Conservation (phyloP, 345 rosid species). For the Cardamine resedifolia region DNA sequence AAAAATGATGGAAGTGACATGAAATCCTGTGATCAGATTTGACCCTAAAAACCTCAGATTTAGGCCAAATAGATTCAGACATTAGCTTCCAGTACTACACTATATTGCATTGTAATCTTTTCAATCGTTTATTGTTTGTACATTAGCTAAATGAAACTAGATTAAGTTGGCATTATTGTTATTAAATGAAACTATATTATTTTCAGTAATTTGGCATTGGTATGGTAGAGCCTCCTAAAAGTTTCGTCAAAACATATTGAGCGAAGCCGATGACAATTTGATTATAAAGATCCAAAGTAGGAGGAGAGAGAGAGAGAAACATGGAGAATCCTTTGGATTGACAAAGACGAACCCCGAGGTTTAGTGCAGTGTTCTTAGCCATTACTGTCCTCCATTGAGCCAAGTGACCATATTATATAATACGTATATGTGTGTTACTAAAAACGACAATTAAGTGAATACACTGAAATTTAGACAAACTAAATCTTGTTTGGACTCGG, state of each 20-base stretch:
- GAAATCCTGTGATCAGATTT: neutral
- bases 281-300: slow-evolving; percentile 42
- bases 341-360: slow-evolving; percentile 45
- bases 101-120: neutral
- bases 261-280: slow-evolving; percentile 5
- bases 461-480: slow-evolving; percentile 7
- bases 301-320: no score
- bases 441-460: neutral
- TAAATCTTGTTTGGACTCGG: slow-evolving; percentile 10
- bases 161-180: no score
- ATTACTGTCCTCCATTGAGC: slow-evolving; percentile 43
- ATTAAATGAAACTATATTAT: no score
- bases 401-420: slow-evolving; percentile 41
- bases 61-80: neutral
- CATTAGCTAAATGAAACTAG: neutral
- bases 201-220: neutral
- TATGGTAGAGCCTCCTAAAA: neutral
- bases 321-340: slow-evolving; percentile 44
- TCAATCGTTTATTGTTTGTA: neutral
- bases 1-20: neutral
- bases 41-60: neutral
- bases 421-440: neutral
- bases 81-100: neutral
- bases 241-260: neutral
- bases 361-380: slow-evolving; percentile 42